Evolutionary conservation across 2,329 filamentous ascomycete genomes (phyloP), one percentile per base, ranked within the genome.

Genomic region (Alternaria consortialis): DNA sequence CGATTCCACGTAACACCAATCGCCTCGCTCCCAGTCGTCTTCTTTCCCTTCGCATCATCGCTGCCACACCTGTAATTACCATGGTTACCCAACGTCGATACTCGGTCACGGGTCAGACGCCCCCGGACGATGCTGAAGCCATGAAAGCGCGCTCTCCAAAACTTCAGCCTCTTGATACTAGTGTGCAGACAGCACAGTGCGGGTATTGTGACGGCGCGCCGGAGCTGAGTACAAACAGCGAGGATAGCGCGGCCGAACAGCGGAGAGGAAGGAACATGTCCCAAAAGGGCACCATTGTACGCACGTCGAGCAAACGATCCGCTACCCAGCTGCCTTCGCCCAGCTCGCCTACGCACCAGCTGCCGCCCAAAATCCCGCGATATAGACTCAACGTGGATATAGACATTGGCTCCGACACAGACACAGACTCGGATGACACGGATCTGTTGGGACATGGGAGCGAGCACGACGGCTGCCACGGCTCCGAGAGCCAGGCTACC

Each of bases 241-340:
- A 70, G 40, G 63, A 69, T n/a, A 44, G 62, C 52, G 66, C 58
- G 15, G 51, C 63, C 23, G 65, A 63, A 32, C 69, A 64, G 43
- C 53, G 53, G 52, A 68, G 73, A 55, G 73, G 74, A n/a, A 69
- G 73, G 25, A 75, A 68, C 40, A 68, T 71, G 61, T 65, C 67
- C 39, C 66, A 72, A n/a, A 56, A 64, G 37, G 65, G 68, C 44
- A 66, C 63, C 25, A 58, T 70, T 32, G 70, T 65, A 36, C 70
- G 75, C 43, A 74, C 73, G 6, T 77, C 74, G 47, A 72, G 74
- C 58, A 78, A 78, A 57, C 74, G 76, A 23, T 77, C 75, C 8
- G 76, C 76, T 3, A 77, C 75, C 9, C 75, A 77, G 64, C 63
- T 77, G 56, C 75, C 75, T 29, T 77, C 75, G 58, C 75, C 75